Percentiles rank a stretch among this genome's conserved stretches.
Conservation (phyloP, 306 rosid species). For the Casuarina glauca region DNA sequence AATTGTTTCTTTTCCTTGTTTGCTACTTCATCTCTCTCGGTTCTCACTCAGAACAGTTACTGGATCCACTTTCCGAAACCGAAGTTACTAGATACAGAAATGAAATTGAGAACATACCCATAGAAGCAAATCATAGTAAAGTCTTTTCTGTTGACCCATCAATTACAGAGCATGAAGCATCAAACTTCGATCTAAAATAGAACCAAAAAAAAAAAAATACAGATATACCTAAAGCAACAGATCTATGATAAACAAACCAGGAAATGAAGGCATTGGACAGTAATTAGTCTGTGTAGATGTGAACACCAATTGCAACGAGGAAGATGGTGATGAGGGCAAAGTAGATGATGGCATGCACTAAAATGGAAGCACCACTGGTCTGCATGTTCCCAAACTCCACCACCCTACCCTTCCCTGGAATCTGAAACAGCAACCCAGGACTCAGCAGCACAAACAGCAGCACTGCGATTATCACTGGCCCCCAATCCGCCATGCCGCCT, state of each 20-base stretch:
- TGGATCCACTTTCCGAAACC: no score
- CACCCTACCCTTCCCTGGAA: conserved; percentile 50
- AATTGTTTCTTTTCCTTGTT: no score
- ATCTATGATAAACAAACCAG: background rate
- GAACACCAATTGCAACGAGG: conserved; percentile 70
- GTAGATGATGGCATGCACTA: conserved; percentile 75
- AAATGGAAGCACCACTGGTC: conserved; percentile 70
- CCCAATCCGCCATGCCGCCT: conserved; percentile 77
- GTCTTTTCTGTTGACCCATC: no score
- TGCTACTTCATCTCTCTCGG: no score
- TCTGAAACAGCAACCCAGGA: conserved; percentile 76
- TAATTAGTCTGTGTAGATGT: conserved; percentile 55
- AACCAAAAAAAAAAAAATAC: no score
- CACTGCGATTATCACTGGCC: conserved; percentile 77
- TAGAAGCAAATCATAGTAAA: no score
- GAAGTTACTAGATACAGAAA: no score
- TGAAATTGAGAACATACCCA: no score
- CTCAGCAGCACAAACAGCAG: conserved; percentile 64
- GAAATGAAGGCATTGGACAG: background rate
- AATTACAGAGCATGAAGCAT: no score
- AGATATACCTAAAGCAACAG: background rate
- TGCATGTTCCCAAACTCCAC: conserved; percentile 78
- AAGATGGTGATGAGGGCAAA: conserved; percentile 85
- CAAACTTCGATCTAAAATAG: no score
- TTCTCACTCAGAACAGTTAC: no score